Percentiles rank a stretch among this genome's conserved stretches.
Evolutionary conservation across 129 eudicot genomes (phyloP).

Genomic region (Escallonia herrerae): DNA sequence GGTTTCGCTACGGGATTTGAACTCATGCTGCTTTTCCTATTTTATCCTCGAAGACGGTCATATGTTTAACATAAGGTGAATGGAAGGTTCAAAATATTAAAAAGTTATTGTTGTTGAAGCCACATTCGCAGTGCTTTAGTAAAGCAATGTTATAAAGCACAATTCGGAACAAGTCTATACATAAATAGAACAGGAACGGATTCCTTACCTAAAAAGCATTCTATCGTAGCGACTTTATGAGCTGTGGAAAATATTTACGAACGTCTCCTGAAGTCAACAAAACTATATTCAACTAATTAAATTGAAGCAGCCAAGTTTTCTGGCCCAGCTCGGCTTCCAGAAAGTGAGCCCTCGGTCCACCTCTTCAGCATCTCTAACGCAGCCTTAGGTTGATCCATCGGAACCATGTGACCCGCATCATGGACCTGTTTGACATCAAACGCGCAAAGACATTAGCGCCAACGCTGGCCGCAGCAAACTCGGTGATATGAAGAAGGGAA

Average conservation of each 20-base stretch:
- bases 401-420: constrained; percentile 98
- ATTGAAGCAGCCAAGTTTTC: constrained; percentile 47
- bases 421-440: constrained; percentile 48
- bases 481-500: background rate
- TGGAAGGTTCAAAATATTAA: too few relatives aligned
- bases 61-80: too few relatives aligned
- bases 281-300: constrained; percentile 17
- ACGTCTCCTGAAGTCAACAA: constrained; percentile 1
- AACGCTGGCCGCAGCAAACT: background rate
- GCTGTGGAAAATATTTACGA: constrained; percentile 2
- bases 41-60: too few relatives aligned
- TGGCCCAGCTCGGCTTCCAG: constrained; percentile 22
- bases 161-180: too few relatives aligned
- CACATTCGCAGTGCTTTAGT: too few relatives aligned
- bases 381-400: constrained; percentile 97
- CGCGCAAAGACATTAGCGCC: background rate
- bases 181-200: too few relatives aligned
- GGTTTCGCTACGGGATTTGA: too few relatives aligned
- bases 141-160: too few relatives aligned
- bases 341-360: constrained; percentile 70
- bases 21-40: too few relatives aligned
- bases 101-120: too few relatives aligned
- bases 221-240: background rate
- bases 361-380: constrained; percentile 79
- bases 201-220: too few relatives aligned